A percentile compares a stretch with the other conserved stretches of the same genome.
phyloP scores from a whole-genome alignment of 1,284 basidiomycete species.

The Moesziomyces antarcticus region DNA sequence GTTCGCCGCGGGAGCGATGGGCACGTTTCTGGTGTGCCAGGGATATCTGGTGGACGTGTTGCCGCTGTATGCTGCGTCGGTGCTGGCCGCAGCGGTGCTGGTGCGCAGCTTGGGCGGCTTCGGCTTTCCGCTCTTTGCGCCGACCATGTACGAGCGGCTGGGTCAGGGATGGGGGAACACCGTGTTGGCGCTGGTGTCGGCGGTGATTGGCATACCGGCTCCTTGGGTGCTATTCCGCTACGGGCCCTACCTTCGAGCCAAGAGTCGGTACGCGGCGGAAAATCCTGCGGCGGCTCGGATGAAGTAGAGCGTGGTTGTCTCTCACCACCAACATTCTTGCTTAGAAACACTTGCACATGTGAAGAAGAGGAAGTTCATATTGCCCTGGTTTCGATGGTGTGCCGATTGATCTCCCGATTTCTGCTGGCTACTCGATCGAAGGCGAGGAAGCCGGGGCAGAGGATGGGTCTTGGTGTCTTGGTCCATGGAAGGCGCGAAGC shows the following conservation, averaged over 20 bases:
- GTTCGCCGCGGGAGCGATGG: conserved; percentile 37
- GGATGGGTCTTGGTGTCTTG: too few relatives aligned
- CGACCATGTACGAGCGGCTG: conserved; percentile 55
- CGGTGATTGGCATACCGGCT: conserved; percentile 63
- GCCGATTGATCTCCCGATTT: too few relatives aligned
- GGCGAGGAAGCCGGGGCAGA: too few relatives aligned
- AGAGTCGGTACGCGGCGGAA: conserved; percentile 53
- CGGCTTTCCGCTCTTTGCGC: conserved; percentile 61
- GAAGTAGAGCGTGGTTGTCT: conserved; percentile 1
- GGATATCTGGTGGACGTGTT: conserved; percentile 62
- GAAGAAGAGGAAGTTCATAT: too few relatives aligned
- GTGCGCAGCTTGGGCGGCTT: conserved; percentile 65
- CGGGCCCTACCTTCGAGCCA: conserved; percentile 49
- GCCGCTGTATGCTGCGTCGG: conserved; percentile 64
- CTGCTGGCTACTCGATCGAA: too few relatives aligned
- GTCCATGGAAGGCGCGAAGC: too few relatives aligned
- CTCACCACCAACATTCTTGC: too few relatives aligned
- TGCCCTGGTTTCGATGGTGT: too few relatives aligned
- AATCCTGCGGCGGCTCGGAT: conserved; percentile 20
- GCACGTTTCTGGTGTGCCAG: conserved; percentile 51
- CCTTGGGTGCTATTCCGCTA: conserved; percentile 54
- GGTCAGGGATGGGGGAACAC: conserved; percentile 67
- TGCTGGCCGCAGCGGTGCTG: conserved; percentile 60
- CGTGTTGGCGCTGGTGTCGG: conserved; percentile 59
- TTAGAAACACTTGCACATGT: too few relatives aligned